Evolutionary conservation across 352 stramenopile genomes (phyloP).

Genomic region (Blastocystis sp.): DNA sequence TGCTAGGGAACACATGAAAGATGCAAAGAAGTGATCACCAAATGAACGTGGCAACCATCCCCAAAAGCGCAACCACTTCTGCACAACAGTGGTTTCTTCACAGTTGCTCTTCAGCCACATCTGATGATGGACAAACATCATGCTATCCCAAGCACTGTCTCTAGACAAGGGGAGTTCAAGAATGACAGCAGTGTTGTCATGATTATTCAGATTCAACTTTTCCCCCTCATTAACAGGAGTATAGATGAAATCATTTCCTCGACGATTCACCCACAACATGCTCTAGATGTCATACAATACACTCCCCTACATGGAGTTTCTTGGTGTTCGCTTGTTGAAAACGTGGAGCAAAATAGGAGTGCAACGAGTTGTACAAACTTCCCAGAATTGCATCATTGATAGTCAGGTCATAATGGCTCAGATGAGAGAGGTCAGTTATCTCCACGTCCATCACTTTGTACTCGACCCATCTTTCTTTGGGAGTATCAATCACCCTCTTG

Average conservation of each 20-base stretch:
- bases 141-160: not conserved
- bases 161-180: not conserved
- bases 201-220: not conserved
- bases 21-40: not conserved
- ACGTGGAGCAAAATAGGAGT: not conserved
- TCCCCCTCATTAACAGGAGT: not conserved
- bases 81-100: not conserved
- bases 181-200: not conserved
- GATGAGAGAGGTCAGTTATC: not conserved
- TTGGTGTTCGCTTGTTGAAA: not conserved
- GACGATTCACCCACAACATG: slow-evolving; percentile 9
- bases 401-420: not conserved
- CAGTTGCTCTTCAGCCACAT: slow-evolving; percentile 11
- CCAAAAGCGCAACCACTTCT: slow-evolving; percentile 22
- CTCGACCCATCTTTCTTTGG: not conserved
- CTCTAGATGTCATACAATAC: not conserved
- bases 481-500: slow-evolving; percentile 11
- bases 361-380: not conserved
- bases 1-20: not conserved
- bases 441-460: not conserved
- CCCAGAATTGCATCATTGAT: slow-evolving; percentile 34
- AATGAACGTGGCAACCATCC: slow-evolving; percentile 13
- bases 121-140: slow-evolving; percentile 36
- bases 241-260: not conserved
- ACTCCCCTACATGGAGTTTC: not conserved